A percentile compares a stretch with the other conserved stretches of the same genome.
Evolutionary conservation across 305 asterid species (phyloP).

Genomic region (Fraxinus platypoda): DNA sequence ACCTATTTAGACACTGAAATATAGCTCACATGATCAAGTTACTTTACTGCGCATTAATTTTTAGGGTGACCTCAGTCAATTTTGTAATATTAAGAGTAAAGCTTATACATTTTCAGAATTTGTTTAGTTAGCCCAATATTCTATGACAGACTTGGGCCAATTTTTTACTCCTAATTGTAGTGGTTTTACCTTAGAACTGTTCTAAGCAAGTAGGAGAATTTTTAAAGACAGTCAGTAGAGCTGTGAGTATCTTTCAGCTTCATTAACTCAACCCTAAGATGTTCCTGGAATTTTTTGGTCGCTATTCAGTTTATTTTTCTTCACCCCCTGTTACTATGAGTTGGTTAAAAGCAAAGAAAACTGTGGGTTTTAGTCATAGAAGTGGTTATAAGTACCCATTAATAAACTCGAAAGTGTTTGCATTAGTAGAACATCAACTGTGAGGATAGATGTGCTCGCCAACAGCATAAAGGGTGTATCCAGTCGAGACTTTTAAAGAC

Average conservation of each 20-base stretch:
- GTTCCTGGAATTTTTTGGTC: neutral
- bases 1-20: neutral
- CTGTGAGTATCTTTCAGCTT: neutral
- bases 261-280: neutral
- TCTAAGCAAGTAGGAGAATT: neutral
- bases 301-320: neutral
- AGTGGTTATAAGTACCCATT: neutral
- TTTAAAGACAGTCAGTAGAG: neutral
- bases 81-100: neutral
- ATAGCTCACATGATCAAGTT: neutral
- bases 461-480: neutral
- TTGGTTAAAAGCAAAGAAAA: neutral
- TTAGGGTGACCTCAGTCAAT: neutral
- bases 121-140: neutral
- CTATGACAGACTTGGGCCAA: neutral
- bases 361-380: neutral
- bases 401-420: neutral
- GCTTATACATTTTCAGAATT: neutral
- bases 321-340: neutral
- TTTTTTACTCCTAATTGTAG: neutral
- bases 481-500: neutral
- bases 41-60: neutral
- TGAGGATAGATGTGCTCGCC: neutral
- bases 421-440: neutral
- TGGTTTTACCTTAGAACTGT: neutral